Percentiles rank a stretch among this genome's conserved stretches.
Conservation (phyloP, 2,329 filamentous ascomycete genomes). For the Alternaria triticimaculans region DNA sequence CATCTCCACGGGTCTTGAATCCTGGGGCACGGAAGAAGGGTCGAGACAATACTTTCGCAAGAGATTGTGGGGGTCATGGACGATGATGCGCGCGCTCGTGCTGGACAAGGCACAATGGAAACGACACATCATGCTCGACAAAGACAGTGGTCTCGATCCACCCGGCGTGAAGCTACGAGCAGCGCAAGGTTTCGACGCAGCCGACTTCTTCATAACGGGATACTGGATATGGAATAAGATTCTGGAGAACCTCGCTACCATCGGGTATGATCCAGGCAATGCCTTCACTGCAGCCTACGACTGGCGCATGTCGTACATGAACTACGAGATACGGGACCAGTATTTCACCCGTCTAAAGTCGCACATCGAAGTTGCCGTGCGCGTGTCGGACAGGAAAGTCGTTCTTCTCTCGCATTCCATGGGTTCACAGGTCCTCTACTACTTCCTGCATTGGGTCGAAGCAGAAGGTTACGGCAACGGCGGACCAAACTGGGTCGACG, state of each 20-base stretch:
- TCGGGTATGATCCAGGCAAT: conserved; percentile 90
- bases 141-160: conserved; percentile 87
- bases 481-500: conserved; percentile 87
- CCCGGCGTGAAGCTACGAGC: conserved; percentile 88
- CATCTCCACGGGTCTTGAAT: conserved; percentile 95
- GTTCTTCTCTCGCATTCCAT: conserved; percentile 94
- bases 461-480: conserved; percentile 77
- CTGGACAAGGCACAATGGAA: conserved; percentile 96
- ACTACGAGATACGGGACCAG: conserved; percentile 87
- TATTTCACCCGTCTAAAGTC: conserved; percentile 92
- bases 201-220: conserved; percentile 86
- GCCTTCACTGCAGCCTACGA: conserved; percentile 78
- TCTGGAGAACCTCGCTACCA: conserved; percentile 91
- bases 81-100: conserved; percentile 95
- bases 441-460: conserved; percentile 83
- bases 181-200: conserved; percentile 95
- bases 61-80: conserved; percentile 96
- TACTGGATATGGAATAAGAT: conserved; percentile 99
- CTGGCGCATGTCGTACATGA: conserved; percentile 89
- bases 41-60: conserved; percentile 94
- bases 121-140: conserved; percentile 95
- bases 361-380: conserved; percentile 83
- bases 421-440: conserved; percentile 94
- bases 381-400: conserved; percentile 77
- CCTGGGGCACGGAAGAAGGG: conserved; percentile 87